Evolutionary conservation across 1,284 basidiomycete genomes (phyloP), one percentile per base, ranked within the genome.

Genomic region (Peniophora sp.): DNA sequence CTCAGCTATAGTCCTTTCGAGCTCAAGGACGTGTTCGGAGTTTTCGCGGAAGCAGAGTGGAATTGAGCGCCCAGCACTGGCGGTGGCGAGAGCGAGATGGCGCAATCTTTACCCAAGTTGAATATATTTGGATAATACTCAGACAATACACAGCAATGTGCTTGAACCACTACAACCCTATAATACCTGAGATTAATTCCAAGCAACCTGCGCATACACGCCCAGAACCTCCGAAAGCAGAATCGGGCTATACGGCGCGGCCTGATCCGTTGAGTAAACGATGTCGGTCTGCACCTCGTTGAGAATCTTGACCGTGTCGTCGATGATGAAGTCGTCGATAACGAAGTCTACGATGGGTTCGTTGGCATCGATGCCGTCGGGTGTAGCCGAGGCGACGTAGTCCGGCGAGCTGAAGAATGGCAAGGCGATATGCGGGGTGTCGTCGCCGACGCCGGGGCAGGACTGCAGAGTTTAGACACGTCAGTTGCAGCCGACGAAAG

Each of bases 361-460:
- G 0, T 75, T 71, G 51, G 75, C 70, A 52, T 68, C 68, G 0
- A 75, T 55, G 17, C 81, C 74, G 24, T 68, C 63, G 0, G 84
- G 81, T 0, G 76, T 57, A 27, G 69, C 63, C 0, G 83, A 84
- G n/a, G 68, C 70, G 52, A 87, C 73, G 62, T 80, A 88, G 59
- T 73, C 70, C 0, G 85, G 83, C 12, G 64, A 54, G 3, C 62
- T 52, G 64, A 74, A 77, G 65, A 75, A 81, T 11, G 81, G 74
- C 48, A 87, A 58, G 1, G 85, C 75, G 2, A 66, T 60, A 62
- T 88, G 85, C 0, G 67, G 63, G 2, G 69, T 77, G 61, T 89
- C 87, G 60, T 89, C 88, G 11, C 86, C 88, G 12, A 79, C 66
- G 3, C 81, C 86, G 1, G 84, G 82, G 63, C 86, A 88, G 10